Evolutionary conservation across 495 filamentous ascomycete species (phyloP), one percentile per base, ranked within the genome.

Genomic region (Penicillium tannophilum): DNA sequence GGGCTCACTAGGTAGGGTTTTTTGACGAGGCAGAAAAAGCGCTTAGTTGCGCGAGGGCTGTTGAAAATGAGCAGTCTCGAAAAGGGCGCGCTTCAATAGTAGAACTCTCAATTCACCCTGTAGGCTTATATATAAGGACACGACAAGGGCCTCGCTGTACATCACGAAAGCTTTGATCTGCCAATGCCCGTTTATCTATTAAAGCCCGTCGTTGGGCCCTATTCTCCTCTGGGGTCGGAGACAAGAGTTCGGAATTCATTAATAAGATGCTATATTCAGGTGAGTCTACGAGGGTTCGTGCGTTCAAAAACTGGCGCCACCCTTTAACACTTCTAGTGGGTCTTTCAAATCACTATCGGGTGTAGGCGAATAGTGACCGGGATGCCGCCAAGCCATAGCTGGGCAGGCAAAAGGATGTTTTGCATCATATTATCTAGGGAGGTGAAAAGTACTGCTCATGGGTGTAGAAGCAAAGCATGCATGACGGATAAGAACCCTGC

Each of bases 141-240:
- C 2, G 14, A 16, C 10, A 39, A 39, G 11, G 14, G 30, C 49
- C n/a, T 52, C 20, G 20, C 1, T 23, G 20, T 23, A 39, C 30
- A 35, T 52, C 44, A 41, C 39, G 39, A 5, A 41, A 41, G 39
- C 39, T 41, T 41, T 17, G 39, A 41, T 41, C 39, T 41, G 39
- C 39, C n/a, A 3, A 41, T 7, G 39, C 39, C 39, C 16, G 17
- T 41, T 17, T 41, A 6, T 41, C 16, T 16, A 17, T 41, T 6
- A 41, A 5, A 41, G 39, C 39, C 5, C 39, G 39, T 41, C 39
- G 39, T 17, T 41, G 16, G 39, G 39, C 7, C 39, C 14, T 41
- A n/a, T 41, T 16, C 39, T 41, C 39, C 16, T 16, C 39, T 41
- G 14, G 39, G 10, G 14, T n/a, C 14, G 6, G 7, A 41, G n/a